Conservation (phyloP, 1,139 yeast species). For the Williopsis jadinii region DNA sequence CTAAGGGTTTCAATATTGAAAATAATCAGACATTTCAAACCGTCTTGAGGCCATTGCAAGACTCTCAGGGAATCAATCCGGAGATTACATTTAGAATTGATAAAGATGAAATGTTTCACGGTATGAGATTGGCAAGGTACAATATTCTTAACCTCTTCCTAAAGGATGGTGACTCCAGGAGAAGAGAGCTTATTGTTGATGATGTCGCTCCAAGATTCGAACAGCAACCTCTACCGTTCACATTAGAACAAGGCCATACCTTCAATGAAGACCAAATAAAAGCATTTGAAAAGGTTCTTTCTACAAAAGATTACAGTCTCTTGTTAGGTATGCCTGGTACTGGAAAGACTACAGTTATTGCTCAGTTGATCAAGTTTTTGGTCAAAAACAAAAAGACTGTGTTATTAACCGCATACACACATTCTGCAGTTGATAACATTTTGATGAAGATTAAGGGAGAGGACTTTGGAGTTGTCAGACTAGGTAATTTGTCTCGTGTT, state of each 20-base stretch:
- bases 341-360: conserved; percentile 91
- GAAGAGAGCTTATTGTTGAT: conserved; percentile 61
- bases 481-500: conserved; percentile 52
- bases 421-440: conserved; percentile 93
- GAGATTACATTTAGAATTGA: conserved; percentile 55
- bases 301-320: conserved; percentile 68
- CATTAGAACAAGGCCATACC: conserved; percentile 13
- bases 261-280: conserved; percentile 62
- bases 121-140: conserved; percentile 69
- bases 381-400: conserved; percentile 59
- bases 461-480: conserved; percentile 44
- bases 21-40: conserved; percentile 46
- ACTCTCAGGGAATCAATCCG: conserved; percentile 11
- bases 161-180: conserved; percentile 44
- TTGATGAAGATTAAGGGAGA: conserved; percentile 56
- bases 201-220: conserved; percentile 38
- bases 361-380: conserved; percentile 58
- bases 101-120: conserved; percentile 70
- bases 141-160: conserved; percentile 65
- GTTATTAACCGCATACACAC: conserved; percentile 80
- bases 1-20: conserved; percentile 34
- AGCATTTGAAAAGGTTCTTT: conserved; percentile 62
- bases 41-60: conserved; percentile 28
- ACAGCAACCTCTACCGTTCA: conserved; percentile 22
- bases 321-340: conserved; percentile 98